Conservation (phyloP, 1,139 yeast species). For the Casaregolazyma lundiana region DNA sequence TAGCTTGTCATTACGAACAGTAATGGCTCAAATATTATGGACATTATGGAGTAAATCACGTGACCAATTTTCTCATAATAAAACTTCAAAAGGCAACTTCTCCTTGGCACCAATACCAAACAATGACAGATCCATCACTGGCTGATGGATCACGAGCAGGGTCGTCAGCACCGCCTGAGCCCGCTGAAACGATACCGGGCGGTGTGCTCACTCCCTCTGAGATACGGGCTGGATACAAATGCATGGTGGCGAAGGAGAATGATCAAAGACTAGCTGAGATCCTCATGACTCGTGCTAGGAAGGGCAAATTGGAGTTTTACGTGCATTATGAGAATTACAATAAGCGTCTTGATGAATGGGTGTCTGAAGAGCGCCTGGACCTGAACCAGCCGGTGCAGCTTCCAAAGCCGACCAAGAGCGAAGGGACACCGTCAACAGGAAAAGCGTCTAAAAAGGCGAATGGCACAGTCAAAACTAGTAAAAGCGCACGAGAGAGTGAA, state of each 20-base stretch:
- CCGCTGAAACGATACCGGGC: slow-evolving; percentile 11
- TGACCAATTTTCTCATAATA: neutral
- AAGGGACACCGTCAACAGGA: slow-evolving; percentile 30
- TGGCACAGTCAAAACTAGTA: slow-evolving; percentile 11
- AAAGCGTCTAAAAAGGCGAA: slow-evolving; percentile 46
- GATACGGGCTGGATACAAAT: slow-evolving; percentile 60
- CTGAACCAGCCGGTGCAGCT: slow-evolving; percentile 59
- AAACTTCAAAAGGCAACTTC: neutral
- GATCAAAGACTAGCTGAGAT: slow-evolving; percentile 80
- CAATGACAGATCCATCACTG: slow-evolving; percentile 7
- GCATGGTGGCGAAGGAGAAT: slow-evolving; percentile 75
- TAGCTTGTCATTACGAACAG: too few species aligned
- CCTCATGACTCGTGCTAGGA: slow-evolving; percentile 67
- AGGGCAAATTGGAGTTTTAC: slow-evolving; percentile 76
- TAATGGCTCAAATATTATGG: too few species aligned
- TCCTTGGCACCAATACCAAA: neutral
- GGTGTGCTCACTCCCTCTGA: slow-evolving; percentile 20
- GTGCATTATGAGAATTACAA: slow-evolving; percentile 94
- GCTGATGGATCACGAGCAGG: slow-evolving; percentile 9
- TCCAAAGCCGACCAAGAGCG: slow-evolving; percentile 51
- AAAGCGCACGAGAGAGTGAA: slow-evolving; percentile 26
- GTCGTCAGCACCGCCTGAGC: slow-evolving; percentile 13
- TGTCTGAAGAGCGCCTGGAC: slow-evolving; percentile 65
- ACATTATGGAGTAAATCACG: neutral
- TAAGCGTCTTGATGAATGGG: slow-evolving; percentile 95